A percentile compares a stretch with the other conserved stretches of the same genome.
Conservation (phyloP, 2,329 filamentous ascomycete genomes). For the Fusarium fujikuroi region DNA sequence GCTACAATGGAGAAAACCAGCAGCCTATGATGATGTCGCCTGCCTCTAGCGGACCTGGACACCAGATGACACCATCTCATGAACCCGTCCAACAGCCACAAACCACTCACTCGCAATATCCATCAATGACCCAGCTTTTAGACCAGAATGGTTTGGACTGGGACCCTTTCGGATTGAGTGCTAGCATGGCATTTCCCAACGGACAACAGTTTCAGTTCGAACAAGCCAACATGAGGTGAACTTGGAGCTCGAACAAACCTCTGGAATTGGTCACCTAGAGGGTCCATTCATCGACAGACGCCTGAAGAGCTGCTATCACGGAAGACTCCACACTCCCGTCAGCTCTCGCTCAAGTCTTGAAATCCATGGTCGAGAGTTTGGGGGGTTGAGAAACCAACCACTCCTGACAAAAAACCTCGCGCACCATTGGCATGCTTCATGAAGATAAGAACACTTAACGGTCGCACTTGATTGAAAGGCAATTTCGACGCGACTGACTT, state of each 20-base stretch:
- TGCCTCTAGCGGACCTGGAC: constrained; percentile 52
- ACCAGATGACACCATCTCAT: constrained; percentile 52
- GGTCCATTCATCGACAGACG: constrained; percentile 22
- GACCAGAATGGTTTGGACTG: constrained; percentile 86
- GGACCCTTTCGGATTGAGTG: constrained; percentile 91
- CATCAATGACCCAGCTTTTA: constrained; percentile 69
- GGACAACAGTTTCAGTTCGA: constrained; percentile 83
- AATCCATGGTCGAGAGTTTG: constrained; percentile 11
- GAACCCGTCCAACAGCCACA: constrained; percentile 43
- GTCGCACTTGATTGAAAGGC: constrained; percentile 38
- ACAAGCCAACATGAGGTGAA: constrained; percentile 64
- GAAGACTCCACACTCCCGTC: constrained; percentile 5
- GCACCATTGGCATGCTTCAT: constrained; percentile 16
- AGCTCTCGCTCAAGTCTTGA: constrained; percentile 24
- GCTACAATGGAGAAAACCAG: constrained; percentile 60
- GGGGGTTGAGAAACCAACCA: constrained; percentile 10
- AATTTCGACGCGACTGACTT: constrained; percentile 39
- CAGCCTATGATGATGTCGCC: constrained; percentile 57
- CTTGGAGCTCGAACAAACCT: constrained; percentile 2
- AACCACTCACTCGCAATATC: constrained; percentile 60
- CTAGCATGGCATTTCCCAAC: constrained; percentile 90
- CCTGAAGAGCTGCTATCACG: constrained; percentile 20
- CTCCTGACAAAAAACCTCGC: background rate
- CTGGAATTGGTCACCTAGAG: constrained; percentile 16
- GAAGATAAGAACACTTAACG: constrained; percentile 33